Conservation (phyloP, 2,329 filamentous ascomycete species). For the Clonostachys solani region DNA sequence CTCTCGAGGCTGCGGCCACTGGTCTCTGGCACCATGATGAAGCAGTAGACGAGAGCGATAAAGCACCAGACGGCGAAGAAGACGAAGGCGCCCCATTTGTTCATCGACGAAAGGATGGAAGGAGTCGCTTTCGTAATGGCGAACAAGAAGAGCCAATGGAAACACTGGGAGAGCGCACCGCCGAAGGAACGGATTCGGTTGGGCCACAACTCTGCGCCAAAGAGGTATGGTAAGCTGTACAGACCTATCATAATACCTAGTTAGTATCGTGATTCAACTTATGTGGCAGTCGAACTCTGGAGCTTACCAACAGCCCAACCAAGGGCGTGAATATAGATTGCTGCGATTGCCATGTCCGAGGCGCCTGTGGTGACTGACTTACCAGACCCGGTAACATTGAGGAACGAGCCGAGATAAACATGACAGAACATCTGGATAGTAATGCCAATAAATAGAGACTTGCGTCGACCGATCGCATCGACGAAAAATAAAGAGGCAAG, state of each 20-base stretch:
- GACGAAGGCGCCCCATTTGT: conserved; percentile 37
- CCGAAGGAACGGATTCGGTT: conserved; percentile 39
- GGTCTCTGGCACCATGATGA: conserved; percentile 31
- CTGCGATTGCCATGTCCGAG: conserved; percentile 31
- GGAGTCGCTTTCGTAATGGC: conserved; percentile 26
- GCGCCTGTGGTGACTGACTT: conserved; percentile 13
- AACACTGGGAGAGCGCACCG: conserved; percentile 24
- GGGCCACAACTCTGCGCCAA: conserved; percentile 38
- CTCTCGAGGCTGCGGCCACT: conserved; percentile 29
- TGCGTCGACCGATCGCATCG: conserved; percentile 33
- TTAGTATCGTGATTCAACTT: not conserved
- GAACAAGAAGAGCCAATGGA: conserved; percentile 30
- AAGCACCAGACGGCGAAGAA: conserved; percentile 34
- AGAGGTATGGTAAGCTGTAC: conserved; percentile 35
- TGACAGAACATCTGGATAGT: conserved; percentile 30
- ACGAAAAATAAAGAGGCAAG: conserved; percentile 37
- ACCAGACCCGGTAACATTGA: conserved; percentile 23
- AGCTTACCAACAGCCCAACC: conserved; percentile 28
- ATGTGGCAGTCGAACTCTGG: too few relatives aligned
- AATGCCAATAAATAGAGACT: conserved; percentile 28
- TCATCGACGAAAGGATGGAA: conserved; percentile 19
- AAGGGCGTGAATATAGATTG: conserved; percentile 38
- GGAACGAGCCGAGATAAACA: conserved; percentile 32
- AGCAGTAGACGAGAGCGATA: conserved; percentile 28
- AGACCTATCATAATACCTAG: conserved; percentile 8